These are phyloP conservation scores for Amanita pseudoporphyria DNA, from an alignment of 768 basidiomycete species.

Conservation along the genomic window DNA sequence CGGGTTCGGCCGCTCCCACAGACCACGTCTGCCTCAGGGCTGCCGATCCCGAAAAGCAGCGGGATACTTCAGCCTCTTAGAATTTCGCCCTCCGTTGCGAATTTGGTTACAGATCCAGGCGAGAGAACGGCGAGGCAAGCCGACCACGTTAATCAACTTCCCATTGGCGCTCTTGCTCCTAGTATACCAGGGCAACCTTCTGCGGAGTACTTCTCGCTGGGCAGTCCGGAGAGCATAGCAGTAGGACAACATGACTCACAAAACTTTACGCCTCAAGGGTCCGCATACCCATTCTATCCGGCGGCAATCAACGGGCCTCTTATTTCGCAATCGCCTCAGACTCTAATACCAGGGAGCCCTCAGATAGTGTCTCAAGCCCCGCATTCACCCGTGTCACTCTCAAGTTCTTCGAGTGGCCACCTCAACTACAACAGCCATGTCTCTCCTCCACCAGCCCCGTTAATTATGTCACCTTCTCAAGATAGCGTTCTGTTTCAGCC, in stretches of 20 bases:
- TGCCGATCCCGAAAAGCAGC: background rate
- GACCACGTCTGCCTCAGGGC: background rate
- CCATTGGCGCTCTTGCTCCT: background rate
- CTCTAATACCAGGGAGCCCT: constrained; percentile 1
- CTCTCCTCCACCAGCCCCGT: background rate
- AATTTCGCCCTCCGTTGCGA: background rate
- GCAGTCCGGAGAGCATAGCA: background rate
- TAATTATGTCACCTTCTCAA: background rate
- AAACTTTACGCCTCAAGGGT: background rate
- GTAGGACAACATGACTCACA: background rate
- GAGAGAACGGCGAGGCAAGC: background rate
- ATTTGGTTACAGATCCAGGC: background rate
- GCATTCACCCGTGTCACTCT: constrained; percentile 5
- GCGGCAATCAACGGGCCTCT: background rate
- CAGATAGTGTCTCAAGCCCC: background rate
- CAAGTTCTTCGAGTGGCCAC: background rate
- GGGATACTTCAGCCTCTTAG: background rate
- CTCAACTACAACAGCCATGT: background rate
- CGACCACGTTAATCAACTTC: background rate
- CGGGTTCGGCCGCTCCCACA: background rate
- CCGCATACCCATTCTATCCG: background rate
- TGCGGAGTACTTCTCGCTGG: background rate
- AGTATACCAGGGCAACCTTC: background rate
- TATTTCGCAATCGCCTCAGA: constrained; percentile 3
- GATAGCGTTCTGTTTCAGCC: constrained; percentile 1